Percentiles rank a stretch among this genome's conserved stretches.
Evolutionary conservation across 2,329 filamentous ascomycete species (phyloP).

Genomic region (Clarireedia homoeocarpa): DNA sequence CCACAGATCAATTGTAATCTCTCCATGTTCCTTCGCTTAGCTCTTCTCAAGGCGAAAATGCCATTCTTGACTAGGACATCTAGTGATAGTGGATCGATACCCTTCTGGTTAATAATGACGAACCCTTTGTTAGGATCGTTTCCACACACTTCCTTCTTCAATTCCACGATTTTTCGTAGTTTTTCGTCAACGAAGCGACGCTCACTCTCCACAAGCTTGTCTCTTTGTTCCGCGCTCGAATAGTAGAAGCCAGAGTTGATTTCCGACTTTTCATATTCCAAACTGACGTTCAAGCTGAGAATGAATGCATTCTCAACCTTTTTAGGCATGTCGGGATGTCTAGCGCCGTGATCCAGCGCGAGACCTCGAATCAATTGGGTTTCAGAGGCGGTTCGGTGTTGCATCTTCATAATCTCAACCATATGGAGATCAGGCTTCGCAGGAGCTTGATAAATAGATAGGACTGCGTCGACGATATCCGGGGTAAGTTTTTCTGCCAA

Average conservation of each 20-base stretch:
- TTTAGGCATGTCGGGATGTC: conserved; percentile 98
- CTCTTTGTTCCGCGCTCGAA: conserved; percentile 89
- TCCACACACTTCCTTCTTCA: conserved; percentile 97
- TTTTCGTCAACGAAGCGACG: conserved; percentile 93
- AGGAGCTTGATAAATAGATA: conserved; percentile 84
- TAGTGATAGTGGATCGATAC: conserved; percentile 91
- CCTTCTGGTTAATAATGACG: conserved; percentile 98
- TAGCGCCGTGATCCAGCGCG: conserved; percentile 87
- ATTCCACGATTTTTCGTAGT: conserved; percentile 91
- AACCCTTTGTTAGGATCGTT: conserved; percentile 91
- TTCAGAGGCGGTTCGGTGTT: conserved; percentile 91
- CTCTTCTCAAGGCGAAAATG: conserved; percentile 86
- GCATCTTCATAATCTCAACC: conserved; percentile 99
- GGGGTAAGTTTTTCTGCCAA: conserved; percentile 89
- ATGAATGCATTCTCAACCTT: conserved; percentile 92
- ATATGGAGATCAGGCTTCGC: conserved; percentile 96
- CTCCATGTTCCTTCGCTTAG: conserved; percentile 99
- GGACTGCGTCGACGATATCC: conserved; percentile 91
- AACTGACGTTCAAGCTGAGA: conserved; percentile 87
- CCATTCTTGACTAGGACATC: conserved; percentile 97
- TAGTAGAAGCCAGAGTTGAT: conserved; percentile 99
- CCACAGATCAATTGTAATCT: conserved; percentile 91
- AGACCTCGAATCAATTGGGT: conserved; percentile 92
- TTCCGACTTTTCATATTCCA: conserved; percentile 98
- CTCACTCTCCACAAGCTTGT: conserved; percentile 97